Evolutionary conservation across 2,329 filamentous ascomycete genomes (phyloP).

Genomic region (Colletotrichum graminicola): DNA sequence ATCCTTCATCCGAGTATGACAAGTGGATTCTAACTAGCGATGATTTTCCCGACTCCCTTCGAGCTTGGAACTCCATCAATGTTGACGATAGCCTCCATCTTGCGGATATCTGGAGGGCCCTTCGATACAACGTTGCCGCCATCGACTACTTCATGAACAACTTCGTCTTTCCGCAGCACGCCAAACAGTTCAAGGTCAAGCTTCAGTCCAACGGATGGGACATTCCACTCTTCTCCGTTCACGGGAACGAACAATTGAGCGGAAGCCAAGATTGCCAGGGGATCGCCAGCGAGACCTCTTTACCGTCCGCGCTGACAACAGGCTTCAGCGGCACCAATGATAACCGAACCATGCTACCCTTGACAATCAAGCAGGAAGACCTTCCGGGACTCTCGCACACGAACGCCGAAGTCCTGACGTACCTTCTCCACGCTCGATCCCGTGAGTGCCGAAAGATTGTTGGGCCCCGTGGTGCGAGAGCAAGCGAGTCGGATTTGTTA

Average conservation of each 20-base stretch:
- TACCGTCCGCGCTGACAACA: constrained; percentile 62
- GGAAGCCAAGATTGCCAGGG: not conserved
- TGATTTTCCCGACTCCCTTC: constrained; percentile 59
- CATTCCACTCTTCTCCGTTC: constrained; percentile 61
- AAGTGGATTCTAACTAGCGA: constrained; percentile 57
- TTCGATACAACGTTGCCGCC: constrained; percentile 62
- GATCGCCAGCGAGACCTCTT: not conserved
- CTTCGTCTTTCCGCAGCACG: constrained; percentile 74
- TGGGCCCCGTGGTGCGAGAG: constrained; percentile 46
- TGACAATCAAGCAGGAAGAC: constrained; percentile 73
- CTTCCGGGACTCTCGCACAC: constrained; percentile 68
- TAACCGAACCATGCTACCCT: constrained; percentile 68
- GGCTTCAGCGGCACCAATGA: constrained; percentile 83
- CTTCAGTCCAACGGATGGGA: constrained; percentile 78
- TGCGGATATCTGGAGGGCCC: constrained; percentile 60
- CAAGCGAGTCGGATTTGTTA: constrained; percentile 60
- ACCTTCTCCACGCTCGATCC: constrained; percentile 67
- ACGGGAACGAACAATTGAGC: constrained; percentile 25
- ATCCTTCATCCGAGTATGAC: constrained; percentile 69
- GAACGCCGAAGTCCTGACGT: constrained; percentile 72
- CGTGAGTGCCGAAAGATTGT: constrained; percentile 56
- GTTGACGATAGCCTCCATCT: constrained; percentile 67
- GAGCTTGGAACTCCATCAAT: constrained; percentile 69
- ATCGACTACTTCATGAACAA: constrained; percentile 73
- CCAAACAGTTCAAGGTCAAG: constrained; percentile 74